Percentiles rank a stretch among this genome's conserved stretches.
Evolutionary conservation across 441 rosid genomes (phyloP).

Genomic region (Syzygium malaccense): DNA sequence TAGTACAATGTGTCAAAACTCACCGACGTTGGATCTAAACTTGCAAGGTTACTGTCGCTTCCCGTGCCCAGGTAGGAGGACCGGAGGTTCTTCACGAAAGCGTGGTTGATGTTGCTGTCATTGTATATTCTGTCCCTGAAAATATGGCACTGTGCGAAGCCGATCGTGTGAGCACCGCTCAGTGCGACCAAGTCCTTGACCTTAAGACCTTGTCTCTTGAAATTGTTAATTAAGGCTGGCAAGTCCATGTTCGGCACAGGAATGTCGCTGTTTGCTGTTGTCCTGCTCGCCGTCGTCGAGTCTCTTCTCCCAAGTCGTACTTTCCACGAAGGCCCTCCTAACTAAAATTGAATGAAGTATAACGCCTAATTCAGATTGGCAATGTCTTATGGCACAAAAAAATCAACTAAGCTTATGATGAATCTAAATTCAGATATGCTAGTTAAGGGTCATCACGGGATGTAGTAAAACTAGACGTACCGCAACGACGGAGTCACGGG

Average conservation of each 20-base stretch:
- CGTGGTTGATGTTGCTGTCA: conserved; percentile 8
- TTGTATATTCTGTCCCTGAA: conserved; percentile 17
- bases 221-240: conserved; percentile 1
- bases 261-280: neutral
- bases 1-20: conserved; percentile 11
- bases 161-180: conserved; percentile 25
- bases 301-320: neutral
- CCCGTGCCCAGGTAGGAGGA: neutral
- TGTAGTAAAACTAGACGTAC: neutral
- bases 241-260: neutral
- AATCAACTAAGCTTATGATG: too few species aligned
- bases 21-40: conserved; percentile 1
- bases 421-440: neutral
- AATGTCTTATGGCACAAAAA: too few species aligned
- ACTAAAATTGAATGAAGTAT: neutral
- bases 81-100: conserved; percentile 1
- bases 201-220: conserved; percentile 14
- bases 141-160: conserved; percentile 12
- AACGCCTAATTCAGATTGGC: neutral
- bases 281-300: neutral
- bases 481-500: conserved; percentile 9
- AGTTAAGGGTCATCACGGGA: neutral
- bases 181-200: conserved; percentile 20
- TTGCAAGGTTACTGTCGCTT: neutral
- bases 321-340: neutral